Conservation (phyloP, 345 rosid species). For the Fremontodendron californicum region DNA sequence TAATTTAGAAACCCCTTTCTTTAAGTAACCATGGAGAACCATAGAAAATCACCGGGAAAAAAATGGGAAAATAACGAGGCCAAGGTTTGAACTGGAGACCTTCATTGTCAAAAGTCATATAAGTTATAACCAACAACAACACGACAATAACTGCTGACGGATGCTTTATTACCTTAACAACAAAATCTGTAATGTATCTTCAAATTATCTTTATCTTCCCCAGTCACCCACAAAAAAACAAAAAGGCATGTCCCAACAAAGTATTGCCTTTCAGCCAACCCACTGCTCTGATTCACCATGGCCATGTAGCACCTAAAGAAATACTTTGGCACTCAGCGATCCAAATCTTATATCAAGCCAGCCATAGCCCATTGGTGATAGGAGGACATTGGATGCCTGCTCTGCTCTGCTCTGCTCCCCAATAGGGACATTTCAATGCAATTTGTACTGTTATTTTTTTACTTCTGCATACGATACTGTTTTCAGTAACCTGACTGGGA, state of each 20-base stretch:
- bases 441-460: not conserved
- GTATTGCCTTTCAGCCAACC: not conserved
- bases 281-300: not conserved
- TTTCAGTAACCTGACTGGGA: not conserved
- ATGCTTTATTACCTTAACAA: not conserved
- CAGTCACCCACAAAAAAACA: not conserved
- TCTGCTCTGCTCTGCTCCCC: not conserved
- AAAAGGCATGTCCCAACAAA: not conserved
- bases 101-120: too few species aligned
- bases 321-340: not conserved
- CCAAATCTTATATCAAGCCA: not conserved
- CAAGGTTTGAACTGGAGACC: not conserved
- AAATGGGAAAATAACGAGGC: not conserved
- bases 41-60: not conserved
- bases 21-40: not conserved
- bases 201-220: not conserved
- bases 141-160: not conserved
- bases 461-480: not conserved
- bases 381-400: not conserved
- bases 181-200: not conserved
- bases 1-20: not conserved
- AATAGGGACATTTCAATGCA: not conserved
- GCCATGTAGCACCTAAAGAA: not conserved
- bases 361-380: not conserved
- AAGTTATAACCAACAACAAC: accelerated